Percentiles rank a stretch among this genome's conserved stretches.
phyloP scores from a whole-genome alignment of 2,329 filamentous ascomycete genomes.

The Drechslerella stenobrocha region DNA sequence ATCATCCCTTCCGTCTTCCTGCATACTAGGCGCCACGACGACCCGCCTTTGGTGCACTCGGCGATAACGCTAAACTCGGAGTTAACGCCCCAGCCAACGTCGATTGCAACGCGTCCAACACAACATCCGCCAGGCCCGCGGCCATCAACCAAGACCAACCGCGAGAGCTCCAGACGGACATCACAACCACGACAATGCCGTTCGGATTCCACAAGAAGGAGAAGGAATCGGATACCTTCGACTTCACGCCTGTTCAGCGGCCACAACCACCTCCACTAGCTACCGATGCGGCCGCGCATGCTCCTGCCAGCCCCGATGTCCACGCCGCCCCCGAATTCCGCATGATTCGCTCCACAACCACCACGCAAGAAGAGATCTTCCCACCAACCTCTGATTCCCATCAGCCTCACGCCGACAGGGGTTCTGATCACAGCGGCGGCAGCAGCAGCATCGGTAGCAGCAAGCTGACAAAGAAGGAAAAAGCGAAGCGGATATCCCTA shows the following conservation, averaged over 20 bases:
- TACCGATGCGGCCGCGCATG: background rate
- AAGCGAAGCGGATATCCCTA: conserved; percentile 49
- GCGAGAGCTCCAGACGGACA: background rate
- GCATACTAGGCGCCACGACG: too few species aligned
- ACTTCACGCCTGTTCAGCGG: too few species aligned
- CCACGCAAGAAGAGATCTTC: conserved; percentile 74
- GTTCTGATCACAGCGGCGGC: conserved; percentile 40
- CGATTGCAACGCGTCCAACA: conserved; percentile 37
- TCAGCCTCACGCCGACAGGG: conserved; percentile 55
- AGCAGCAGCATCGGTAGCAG: conserved; percentile 34
- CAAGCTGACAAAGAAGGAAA: conserved; percentile 50
- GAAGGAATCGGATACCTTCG: too few species aligned
- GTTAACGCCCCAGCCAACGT: background rate
- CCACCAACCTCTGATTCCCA: conserved; percentile 60
- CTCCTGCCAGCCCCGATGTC: background rate
- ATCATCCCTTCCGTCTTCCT: too few species aligned
- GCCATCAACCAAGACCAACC: background rate
- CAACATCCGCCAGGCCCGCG: background rate
- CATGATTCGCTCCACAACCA: conserved; percentile 73
- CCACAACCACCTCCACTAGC: too few species aligned
- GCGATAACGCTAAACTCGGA: background rate
- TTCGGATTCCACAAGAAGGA: conserved; percentile 47
- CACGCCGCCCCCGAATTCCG: conserved; percentile 32
- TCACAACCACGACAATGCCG: conserved; percentile 19
- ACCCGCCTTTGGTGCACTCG: background rate